Percentiles rank a stretch among this genome's conserved stretches.
Conservation (phyloP, 2,329 filamentous ascomycete genomes). For the Pseudocercospora vitis region DNA sequence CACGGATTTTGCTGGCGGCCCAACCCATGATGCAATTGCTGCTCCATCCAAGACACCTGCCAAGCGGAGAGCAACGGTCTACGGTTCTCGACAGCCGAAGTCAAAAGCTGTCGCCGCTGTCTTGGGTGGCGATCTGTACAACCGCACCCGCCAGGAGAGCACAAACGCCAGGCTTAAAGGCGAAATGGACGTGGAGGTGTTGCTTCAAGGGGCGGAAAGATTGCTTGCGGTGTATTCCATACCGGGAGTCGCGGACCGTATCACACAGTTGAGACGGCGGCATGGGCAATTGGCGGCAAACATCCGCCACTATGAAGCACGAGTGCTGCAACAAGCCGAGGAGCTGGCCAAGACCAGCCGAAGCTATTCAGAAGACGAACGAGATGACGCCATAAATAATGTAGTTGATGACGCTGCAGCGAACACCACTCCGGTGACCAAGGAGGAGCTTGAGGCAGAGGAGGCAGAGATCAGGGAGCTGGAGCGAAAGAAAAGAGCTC, state of each 20-base stretch:
- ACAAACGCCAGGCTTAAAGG: slow-evolving; percentile 54
- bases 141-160: slow-evolving; percentile 66
- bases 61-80: slow-evolving; percentile 52
- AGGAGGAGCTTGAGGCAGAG: slow-evolving; percentile 67
- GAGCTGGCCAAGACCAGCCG: slow-evolving; percentile 69
- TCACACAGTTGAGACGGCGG: slow-evolving; percentile 68
- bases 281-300: slow-evolving; percentile 71
- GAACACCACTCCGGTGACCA: slow-evolving; percentile 55
- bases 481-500: slow-evolving; percentile 60
- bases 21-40: slow-evolving; percentile 14
- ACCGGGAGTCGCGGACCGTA: slow-evolving; percentile 73
- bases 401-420: slow-evolving; percentile 46
- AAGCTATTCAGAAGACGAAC: slow-evolving; percentile 29
- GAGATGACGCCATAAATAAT: slow-evolving; percentile 45
- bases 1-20: slow-evolving; percentile 35
- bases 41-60: slow-evolving; percentile 19
- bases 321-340: slow-evolving; percentile 72
- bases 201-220: slow-evolving; percentile 85
- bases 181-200: slow-evolving; percentile 81
- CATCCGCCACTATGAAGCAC: slow-evolving; percentile 74
- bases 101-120: slow-evolving; percentile 89
- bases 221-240: slow-evolving; percentile 84
- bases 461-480: slow-evolving; percentile 67
- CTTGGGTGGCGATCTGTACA: slow-evolving; percentile 81
- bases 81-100: slow-evolving; percentile 53